Evolutionary conservation across 768 basidiomycete species (phyloP).

Genomic region (Pleurotus tuoliensis): DNA sequence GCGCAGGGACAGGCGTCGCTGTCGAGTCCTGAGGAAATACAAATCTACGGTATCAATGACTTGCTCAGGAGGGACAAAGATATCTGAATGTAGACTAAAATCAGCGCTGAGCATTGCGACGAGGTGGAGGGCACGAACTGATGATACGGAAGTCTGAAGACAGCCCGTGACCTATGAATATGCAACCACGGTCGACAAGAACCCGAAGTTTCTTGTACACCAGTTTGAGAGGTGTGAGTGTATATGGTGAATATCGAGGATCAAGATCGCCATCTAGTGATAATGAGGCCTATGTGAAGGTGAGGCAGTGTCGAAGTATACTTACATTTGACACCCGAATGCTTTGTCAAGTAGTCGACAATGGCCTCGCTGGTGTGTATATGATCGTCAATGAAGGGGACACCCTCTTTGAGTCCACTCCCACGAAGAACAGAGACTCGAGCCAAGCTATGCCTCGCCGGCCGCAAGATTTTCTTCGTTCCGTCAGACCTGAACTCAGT

Average conservation of each 20-base stretch:
- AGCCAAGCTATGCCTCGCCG: constrained; percentile 87
- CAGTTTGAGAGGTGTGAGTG: constrained; percentile 92
- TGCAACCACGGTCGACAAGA: constrained; percentile 91
- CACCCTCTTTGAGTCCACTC: constrained; percentile 70
- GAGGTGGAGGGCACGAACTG: constrained; percentile 51
- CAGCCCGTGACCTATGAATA: constrained; percentile 95
- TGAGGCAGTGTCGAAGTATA: neutral
- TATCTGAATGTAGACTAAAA: constrained; percentile 49
- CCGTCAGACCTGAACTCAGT: constrained; percentile 94
- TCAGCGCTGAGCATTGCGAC: neutral
- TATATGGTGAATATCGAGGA: constrained; percentile 75
- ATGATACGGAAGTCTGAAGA: constrained; percentile 98
- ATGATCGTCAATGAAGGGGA: constrained; percentile 97
- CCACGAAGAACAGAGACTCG: constrained; percentile 93
- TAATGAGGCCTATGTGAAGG: neutral
- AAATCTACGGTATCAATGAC: constrained; percentile 97
- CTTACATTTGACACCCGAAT: constrained; percentile 92
- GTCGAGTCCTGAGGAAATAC: constrained; percentile 79
- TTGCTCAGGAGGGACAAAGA: constrained; percentile 92
- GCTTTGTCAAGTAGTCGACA: constrained; percentile 96
- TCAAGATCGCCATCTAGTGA: constrained; percentile 86
- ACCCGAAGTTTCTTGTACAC: constrained; percentile 96
- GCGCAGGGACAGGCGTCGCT: constrained; percentile 84
- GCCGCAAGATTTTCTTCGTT: constrained; percentile 87
- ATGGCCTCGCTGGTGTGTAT: constrained; percentile 95